A percentile compares a stretch with the other conserved stretches of the same genome.
phyloP scores from a whole-genome alignment of 2,329 filamentous ascomycete genomes.

The Drechslerella dactyloides region DNA sequence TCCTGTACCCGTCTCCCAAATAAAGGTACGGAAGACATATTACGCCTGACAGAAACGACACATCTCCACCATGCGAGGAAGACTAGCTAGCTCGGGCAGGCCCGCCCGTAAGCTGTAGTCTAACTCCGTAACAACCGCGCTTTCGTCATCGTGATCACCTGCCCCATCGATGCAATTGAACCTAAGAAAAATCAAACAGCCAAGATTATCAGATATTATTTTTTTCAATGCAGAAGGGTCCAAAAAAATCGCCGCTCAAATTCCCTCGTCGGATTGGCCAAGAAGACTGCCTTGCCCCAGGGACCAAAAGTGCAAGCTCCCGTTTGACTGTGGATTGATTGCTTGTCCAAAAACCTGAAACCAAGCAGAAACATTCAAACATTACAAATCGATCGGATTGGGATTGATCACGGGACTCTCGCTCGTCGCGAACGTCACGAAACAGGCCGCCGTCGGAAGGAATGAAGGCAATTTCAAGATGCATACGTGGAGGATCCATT shows the following conservation, averaged over 20 bases:
- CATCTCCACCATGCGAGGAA: not conserved
- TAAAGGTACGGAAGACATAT: not conserved
- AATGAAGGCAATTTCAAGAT: too few relatives aligned
- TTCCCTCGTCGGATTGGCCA: not conserved
- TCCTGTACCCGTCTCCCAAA: too few relatives aligned
- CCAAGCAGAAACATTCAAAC: slow-evolving; percentile 6
- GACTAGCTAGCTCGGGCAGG: not conserved
- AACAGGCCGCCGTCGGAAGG: too few relatives aligned
- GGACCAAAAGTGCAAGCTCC: slow-evolving; percentile 1
- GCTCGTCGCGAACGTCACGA: too few relatives aligned
- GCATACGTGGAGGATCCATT: too few relatives aligned
- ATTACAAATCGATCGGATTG: not conserved
- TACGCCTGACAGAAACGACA: slow-evolving; percentile 1
- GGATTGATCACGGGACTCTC: too few relatives aligned
- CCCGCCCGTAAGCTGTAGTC: not conserved
- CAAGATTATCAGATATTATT: too few relatives aligned
- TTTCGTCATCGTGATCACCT: slow-evolving; percentile 10
- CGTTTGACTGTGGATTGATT: slow-evolving; percentile 3
- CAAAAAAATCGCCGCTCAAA: not conserved
- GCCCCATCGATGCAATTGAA: not conserved
- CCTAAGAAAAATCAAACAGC: not conserved
- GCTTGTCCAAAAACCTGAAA: not conserved
- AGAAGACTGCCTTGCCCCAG: not conserved
- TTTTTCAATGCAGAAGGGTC: too few relatives aligned
- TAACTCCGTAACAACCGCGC: not conserved